phyloP scores from a whole-genome alignment of 495 filamentous ascomycete species.

The Neurospora sp. region DNA sequence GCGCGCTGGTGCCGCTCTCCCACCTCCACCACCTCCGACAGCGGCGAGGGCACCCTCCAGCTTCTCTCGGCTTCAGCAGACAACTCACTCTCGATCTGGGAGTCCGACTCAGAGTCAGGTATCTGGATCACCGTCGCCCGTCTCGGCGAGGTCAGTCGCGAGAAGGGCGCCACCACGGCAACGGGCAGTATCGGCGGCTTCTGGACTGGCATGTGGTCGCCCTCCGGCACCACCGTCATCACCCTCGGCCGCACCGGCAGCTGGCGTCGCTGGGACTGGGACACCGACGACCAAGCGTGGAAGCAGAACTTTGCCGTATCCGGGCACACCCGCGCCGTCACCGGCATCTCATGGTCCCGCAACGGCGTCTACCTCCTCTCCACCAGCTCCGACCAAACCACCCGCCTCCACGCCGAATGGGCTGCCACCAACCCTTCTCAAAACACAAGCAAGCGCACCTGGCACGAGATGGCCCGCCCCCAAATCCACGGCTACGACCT shows the following conservation, averaged over 20 bases:
- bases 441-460: slow-evolving; percentile 38
- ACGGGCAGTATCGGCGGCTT: slow-evolving; percentile 94
- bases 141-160: slow-evolving; percentile 84
- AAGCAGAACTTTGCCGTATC: slow-evolving; percentile 64
- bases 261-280: slow-evolving; percentile 71
- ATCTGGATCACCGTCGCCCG: slow-evolving; percentile 80
- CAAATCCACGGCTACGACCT: slow-evolving; percentile 98
- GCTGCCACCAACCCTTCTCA: slow-evolving; percentile 11
- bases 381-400: slow-evolving; percentile 87
- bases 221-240: slow-evolving; percentile 59
- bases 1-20: slow-evolving; percentile 56
- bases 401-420: slow-evolving; percentile 87
- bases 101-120: slow-evolving; percentile 67
- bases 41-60: slow-evolving; percentile 40
- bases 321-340: slow-evolving; percentile 73
- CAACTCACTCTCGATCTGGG: slow-evolving; percentile 89
- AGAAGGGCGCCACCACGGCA: slow-evolving; percentile 90
- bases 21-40: slow-evolving; percentile 13
- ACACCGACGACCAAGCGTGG: slow-evolving; percentile 51
- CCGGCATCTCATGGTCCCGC: slow-evolving; percentile 73
- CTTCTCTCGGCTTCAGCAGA: slow-evolving; percentile 90
- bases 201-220: slow-evolving; percentile 92
- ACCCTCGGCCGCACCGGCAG: slow-evolving; percentile 86
- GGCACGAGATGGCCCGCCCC: slow-evolving; percentile 93
- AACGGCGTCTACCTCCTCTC: slow-evolving; percentile 79